A percentile compares a stretch with the other conserved stretches of the same genome.
These are phyloP conservation scores for Linnemannia exigua DNA, from an alignment of 192 early-diverging fungal genomes.

Conservation along the genomic window DNA sequence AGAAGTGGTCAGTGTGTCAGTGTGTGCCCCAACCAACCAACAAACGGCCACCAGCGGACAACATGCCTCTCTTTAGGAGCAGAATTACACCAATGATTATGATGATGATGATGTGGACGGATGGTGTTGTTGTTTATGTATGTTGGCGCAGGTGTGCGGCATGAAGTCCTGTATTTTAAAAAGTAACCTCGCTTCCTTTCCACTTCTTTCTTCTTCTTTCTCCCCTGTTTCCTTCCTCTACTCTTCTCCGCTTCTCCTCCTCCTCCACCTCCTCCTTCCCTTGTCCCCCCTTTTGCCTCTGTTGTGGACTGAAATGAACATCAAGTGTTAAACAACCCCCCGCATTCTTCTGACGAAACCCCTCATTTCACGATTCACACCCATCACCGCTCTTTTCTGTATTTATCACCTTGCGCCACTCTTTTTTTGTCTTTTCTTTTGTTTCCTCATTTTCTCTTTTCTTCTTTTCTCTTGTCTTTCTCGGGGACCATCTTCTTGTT, in stretches of 20 bases:
- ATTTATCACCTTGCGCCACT: not conserved
- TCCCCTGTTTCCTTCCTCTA: not conserved
- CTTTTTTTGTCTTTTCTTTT: not conserved
- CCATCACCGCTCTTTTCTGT: not conserved
- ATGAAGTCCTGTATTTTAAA: not conserved
- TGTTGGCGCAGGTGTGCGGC: not conserved
- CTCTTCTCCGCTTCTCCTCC: not conserved
- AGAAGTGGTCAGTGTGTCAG: not conserved
- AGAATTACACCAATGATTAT: too few species aligned
- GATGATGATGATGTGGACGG: not conserved
- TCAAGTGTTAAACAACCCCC: not conserved
- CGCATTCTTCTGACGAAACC: conserved; percentile 1
- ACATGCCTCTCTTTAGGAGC: not conserved
- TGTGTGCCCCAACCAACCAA: too few species aligned
- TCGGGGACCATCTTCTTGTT: not conserved
- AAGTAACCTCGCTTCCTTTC: not conserved
- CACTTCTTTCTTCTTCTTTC: not conserved
- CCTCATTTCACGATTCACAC: not conserved
- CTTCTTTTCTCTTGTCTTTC: not conserved
- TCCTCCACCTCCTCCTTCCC: not conserved
- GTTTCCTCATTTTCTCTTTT: not conserved
- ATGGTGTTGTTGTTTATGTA: not conserved
- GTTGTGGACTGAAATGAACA: conserved; percentile 1
- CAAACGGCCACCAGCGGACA: not conserved
- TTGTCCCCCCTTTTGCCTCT: not conserved